These are phyloP conservation scores for Boletus coccyginus DNA, from an alignment of 768 basidiomycete species.

Conservation along the genomic window DNA sequence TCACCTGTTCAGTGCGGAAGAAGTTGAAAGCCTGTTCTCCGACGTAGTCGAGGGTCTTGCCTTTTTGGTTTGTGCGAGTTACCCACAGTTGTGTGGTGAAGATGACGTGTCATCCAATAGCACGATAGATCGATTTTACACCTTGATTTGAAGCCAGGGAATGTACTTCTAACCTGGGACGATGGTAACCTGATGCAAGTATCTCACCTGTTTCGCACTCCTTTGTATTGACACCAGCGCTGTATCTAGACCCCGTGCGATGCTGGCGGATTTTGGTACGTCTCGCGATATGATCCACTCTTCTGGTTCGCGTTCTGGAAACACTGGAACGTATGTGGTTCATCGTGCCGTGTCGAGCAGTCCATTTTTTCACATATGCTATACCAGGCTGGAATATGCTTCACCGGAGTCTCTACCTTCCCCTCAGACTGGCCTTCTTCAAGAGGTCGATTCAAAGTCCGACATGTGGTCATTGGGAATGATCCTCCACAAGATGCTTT, in stretches of 20 bases:
- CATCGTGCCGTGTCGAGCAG: not conserved
- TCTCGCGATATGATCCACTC: conserved; percentile 85
- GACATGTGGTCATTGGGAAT: conserved; percentile 99
- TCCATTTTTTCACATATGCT: not conserved
- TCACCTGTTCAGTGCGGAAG: conserved; percentile 81
- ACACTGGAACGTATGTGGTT: conserved; percentile 84
- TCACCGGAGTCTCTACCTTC: conserved; percentile 85
- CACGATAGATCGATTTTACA: conserved; percentile 86
- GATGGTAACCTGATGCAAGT: conserved; percentile 78
- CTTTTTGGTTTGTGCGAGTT: conserved; percentile 62
- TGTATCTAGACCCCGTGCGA: conserved; percentile 72
- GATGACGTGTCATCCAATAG: conserved; percentile 35
- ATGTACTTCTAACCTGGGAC: conserved; percentile 90
- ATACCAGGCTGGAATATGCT: conserved; percentile 72
- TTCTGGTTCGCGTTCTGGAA: conserved; percentile 73
- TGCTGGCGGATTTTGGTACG: conserved; percentile 96
- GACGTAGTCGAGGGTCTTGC: conserved; percentile 86
- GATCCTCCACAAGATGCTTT: conserved; percentile 91
- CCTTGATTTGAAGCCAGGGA: conserved; percentile 91
- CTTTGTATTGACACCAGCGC: not conserved
- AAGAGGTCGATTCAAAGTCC: conserved; percentile 78
- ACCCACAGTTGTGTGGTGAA: not conserved
- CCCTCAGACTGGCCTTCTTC: conserved; percentile 59
- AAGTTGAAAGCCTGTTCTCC: conserved; percentile 74
- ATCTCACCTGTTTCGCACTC: not conserved